A percentile compares a stretch with the other conserved stretches of the same genome.
phyloP scores from a whole-genome alignment of 345 rosid species.

The Aurinia saxatilis region DNA sequence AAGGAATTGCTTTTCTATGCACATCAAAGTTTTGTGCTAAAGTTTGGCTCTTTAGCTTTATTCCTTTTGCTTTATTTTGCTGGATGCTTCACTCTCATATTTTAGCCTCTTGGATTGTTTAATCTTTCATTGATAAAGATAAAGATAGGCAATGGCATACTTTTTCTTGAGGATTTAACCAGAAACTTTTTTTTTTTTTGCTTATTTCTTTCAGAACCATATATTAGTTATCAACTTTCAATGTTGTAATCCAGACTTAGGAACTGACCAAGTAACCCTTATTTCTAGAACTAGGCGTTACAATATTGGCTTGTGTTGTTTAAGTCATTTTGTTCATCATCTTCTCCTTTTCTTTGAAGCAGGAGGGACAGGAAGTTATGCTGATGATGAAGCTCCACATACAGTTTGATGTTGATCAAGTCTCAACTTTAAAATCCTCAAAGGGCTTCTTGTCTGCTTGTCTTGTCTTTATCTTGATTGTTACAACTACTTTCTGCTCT shows the following conservation, averaged over 20 bases:
- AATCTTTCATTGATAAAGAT: conserved; percentile 21
- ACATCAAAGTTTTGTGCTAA: conserved; percentile 32
- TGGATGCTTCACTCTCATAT: conserved; percentile 25
- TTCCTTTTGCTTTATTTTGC: conserved; percentile 25
- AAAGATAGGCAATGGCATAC: conserved; percentile 12
- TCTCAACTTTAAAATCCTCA: conserved; percentile 15
- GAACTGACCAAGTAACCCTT: not conserved
- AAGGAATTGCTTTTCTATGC: conserved; percentile 17
- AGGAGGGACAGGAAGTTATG: conserved; percentile 30
- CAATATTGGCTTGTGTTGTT: conserved; percentile 15
- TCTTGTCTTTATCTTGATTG: conserved; percentile 26
- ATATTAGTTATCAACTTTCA: conserved; percentile 2
- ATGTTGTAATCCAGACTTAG: not conserved
- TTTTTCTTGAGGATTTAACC: conserved; percentile 17
- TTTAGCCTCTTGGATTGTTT: conserved; percentile 24
- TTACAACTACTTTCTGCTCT: conserved; percentile 26
- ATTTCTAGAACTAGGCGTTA: not conserved
- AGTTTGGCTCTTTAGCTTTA: conserved; percentile 33
- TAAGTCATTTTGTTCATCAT: conserved; percentile 14
- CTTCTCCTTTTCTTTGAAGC: conserved; percentile 27
- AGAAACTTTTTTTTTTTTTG: conserved; percentile 11
- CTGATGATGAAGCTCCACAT: conserved; percentile 23
- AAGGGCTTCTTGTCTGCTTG: conserved; percentile 32
- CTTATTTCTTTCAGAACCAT: not conserved
- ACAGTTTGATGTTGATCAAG: conserved; percentile 4